Percentiles rank a stretch among this genome's conserved stretches.
These are phyloP conservation scores for Medicago ruthenica DNA, from an alignment of 306 rosid species.

Conservation along the genomic window DNA sequence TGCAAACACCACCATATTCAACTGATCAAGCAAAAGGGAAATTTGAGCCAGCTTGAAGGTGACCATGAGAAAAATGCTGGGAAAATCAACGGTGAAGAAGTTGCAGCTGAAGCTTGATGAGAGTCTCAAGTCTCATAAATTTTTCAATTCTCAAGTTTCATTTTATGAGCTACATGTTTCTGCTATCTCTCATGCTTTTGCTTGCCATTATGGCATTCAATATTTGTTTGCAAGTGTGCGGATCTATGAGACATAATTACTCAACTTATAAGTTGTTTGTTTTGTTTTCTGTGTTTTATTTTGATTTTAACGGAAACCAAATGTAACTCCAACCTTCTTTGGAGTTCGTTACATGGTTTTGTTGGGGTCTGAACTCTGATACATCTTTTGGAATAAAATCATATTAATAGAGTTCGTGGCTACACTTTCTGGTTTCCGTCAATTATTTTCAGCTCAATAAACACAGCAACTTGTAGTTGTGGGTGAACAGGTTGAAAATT, in stretches of 20 bases:
- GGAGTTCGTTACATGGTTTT: constrained; percentile 17
- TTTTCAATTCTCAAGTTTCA: constrained; percentile 31
- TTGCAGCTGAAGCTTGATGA: constrained; percentile 61
- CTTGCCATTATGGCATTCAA: constrained; percentile 43
- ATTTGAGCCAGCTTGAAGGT: constrained; percentile 97
- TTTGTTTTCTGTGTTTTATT: background rate
- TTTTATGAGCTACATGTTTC: constrained; percentile 43
- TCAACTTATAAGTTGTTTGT: background rate
- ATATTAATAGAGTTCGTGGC: background rate
- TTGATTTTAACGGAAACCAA: constrained; percentile 10
- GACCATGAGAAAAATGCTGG: constrained; percentile 63
- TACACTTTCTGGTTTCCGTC: background rate
- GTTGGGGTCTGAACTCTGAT: background rate
- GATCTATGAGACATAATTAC: constrained; percentile 31
- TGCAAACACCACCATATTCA: constrained; percentile 96
- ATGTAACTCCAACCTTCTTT: constrained; percentile 4
- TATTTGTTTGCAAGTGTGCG: constrained; percentile 47
- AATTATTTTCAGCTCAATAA: background rate
- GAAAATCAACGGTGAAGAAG: constrained; percentile 54
- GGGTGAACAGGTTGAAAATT: background rate
- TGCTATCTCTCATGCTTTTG: constrained; percentile 46
- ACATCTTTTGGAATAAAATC: constrained; percentile 9
- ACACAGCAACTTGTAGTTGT: background rate
- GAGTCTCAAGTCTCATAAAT: constrained; percentile 11
- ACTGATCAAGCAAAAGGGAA: constrained; percentile 94